A percentile compares a stretch with the other conserved stretches of the same genome.
Evolutionary conservation across 192 early-diverging fungal species (phyloP).

Genomic region (Ramicandelaber brevisporus): DNA sequence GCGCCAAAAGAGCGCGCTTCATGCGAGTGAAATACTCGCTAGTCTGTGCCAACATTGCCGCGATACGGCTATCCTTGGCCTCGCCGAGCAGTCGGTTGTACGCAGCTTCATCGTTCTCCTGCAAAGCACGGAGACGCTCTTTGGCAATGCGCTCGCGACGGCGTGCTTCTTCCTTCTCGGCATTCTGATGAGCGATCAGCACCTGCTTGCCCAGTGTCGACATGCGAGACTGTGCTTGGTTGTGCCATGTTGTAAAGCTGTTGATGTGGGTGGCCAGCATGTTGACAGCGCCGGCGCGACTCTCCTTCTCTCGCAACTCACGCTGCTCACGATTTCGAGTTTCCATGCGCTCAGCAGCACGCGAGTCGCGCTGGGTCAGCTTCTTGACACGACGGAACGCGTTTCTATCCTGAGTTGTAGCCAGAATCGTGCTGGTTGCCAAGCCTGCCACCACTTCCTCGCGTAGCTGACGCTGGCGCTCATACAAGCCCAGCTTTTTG

Average conservation of each 20-base stretch:
- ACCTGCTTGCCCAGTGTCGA: constrained; percentile 53
- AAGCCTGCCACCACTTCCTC: constrained; percentile 49
- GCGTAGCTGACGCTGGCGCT: constrained; percentile 51
- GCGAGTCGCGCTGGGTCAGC: constrained; percentile 55
- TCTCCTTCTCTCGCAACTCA: constrained; percentile 61
- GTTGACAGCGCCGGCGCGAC: constrained; percentile 54
- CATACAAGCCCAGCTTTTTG: constrained; percentile 52
- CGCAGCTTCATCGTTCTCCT: constrained; percentile 91
- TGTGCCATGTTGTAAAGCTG: constrained; percentile 40
- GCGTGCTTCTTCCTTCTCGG: constrained; percentile 88
- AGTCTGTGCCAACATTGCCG: constrained; percentile 76
- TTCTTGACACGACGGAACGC: constrained; percentile 59
- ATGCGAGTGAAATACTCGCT: constrained; percentile 60
- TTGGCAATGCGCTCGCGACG: constrained; percentile 55
- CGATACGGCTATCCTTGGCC: constrained; percentile 89
- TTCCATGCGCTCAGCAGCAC: constrained; percentile 74
- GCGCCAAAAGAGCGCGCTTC: constrained; percentile 59
- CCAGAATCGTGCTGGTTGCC: constrained; percentile 42
- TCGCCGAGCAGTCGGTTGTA: constrained; percentile 87
- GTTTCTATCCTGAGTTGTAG: constrained; percentile 51
- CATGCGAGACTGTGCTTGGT: constrained; percentile 33
- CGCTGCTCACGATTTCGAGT: constrained; percentile 66
- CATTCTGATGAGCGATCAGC: constrained; percentile 43
- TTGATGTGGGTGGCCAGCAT: constrained; percentile 49
- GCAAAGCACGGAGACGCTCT: constrained; percentile 91